Conservation (phyloP, 2,329 filamentous ascomycete species). For the Alternaria gansuensis region DNA sequence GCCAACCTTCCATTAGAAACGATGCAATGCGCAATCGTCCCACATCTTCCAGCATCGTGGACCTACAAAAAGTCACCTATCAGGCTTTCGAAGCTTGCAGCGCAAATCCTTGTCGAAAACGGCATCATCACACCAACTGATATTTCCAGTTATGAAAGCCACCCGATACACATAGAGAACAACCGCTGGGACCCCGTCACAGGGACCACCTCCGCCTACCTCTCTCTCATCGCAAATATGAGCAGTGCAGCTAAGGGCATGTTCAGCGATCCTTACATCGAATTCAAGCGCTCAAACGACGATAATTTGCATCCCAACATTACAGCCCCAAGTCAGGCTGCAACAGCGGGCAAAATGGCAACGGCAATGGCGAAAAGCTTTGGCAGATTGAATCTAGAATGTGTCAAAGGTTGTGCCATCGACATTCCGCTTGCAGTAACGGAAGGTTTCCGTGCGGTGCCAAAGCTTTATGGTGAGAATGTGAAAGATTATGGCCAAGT, state of each 20-base stretch:
- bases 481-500: slow-evolving; percentile 45
- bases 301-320: no score
- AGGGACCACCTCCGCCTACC: no score
- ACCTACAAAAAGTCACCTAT: slow-evolving; percentile 28
- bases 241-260: no score
- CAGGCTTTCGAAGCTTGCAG: slow-evolving; percentile 36
- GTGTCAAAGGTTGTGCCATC: slow-evolving; percentile 36
- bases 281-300: no score
- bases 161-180: no score
- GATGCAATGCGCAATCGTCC: slow-evolving; percentile 36
- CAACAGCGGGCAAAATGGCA: background rate
- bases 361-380: background rate
- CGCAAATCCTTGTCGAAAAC: slow-evolving; percentile 35
- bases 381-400: no score
- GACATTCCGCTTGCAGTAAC: slow-evolving; percentile 52
- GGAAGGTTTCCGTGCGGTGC: slow-evolving; percentile 50
- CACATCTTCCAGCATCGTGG: slow-evolving; percentile 43
- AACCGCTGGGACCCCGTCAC: no score
- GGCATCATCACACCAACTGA: no score
- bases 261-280: no score
- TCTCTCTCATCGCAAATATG: no score
- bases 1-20: slow-evolving; percentile 39
- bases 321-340: no score
- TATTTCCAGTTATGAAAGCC: no score
- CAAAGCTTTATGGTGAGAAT: slow-evolving; percentile 52